Conservation (phyloP, 495 filamentous ascomycete species). For the Penicillium cinerascens region DNA sequence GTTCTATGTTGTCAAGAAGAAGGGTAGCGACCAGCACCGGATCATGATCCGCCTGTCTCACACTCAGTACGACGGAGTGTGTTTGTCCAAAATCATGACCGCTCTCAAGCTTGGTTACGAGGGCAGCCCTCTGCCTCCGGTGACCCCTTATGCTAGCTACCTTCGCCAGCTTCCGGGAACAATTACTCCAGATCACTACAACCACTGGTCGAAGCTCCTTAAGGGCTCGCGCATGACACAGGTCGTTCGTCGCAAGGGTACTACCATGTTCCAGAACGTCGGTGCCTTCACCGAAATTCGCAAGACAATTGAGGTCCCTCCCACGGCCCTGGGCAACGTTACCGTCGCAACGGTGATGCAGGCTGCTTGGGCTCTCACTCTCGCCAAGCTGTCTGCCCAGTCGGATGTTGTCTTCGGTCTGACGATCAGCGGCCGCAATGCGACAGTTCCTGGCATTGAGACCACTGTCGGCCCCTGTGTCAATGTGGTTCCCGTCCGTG, state of each 20-base stretch:
- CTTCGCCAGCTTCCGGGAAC: conserved; percentile 46
- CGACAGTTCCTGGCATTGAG: conserved; percentile 50
- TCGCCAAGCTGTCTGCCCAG: conserved; percentile 47
- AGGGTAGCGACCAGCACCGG: conserved; percentile 45
- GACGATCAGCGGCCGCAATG: conserved; percentile 55
- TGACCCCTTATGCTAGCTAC: conserved; percentile 58
- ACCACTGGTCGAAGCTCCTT: conserved; percentile 42
- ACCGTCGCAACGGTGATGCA: conserved; percentile 56
- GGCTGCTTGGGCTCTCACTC: conserved; percentile 53
- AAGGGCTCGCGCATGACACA: conserved; percentile 46
- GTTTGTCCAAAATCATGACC: conserved; percentile 57
- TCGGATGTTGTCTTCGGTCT: conserved; percentile 55
- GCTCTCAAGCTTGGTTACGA: conserved; percentile 53
- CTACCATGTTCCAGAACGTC: conserved; percentile 38
- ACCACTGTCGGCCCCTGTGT: conserved; percentile 56
- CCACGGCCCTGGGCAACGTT: conserved; percentile 44
- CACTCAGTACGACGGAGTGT: conserved; percentile 73
- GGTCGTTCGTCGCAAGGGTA: conserved; percentile 34
- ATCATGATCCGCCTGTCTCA: conserved; percentile 68
- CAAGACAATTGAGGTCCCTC: conserved; percentile 38
- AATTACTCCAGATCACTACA: conserved; percentile 53
- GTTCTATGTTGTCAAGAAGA: conserved; percentile 55
- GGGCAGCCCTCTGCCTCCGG: conserved; percentile 38
- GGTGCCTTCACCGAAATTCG: conserved; percentile 36
- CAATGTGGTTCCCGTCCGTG: conserved; percentile 57